Evolutionary conservation across 768 basidiomycete genomes (phyloP), one percentile per base, ranked within the genome.

Genomic region (Amanita muscaria): DNA sequence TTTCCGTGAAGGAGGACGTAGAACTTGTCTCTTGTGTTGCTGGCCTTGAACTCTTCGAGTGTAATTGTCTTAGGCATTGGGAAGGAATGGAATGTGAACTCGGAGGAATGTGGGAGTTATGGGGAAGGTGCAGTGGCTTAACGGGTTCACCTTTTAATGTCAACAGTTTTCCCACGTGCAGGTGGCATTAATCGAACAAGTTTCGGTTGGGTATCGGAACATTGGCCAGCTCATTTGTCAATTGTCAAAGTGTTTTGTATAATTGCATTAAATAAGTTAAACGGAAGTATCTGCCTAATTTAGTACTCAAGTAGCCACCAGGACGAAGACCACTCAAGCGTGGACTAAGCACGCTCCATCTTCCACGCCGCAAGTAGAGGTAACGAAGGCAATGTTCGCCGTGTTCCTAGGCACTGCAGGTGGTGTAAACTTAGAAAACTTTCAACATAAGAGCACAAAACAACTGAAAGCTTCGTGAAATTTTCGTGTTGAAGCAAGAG

Each of bases 1-100:
- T 94, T 93, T 59, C 77, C 80, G 64, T 87, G 78, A 51, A 98
- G 64, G 54, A 93, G 77, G 60, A 94, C 63, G 65, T 80, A 94
- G 54, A 96, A 68, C 51, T 66, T 78, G 47, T 88, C 79, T 66
- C 85, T 86, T 42, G 72, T 69, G 53, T 66, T 76, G 74, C 94
- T 77, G 42, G 72, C 71, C 54, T 88, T 80, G 61, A 96, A 83
- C 62, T 90, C 79, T 32, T 86, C 83, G 61, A 71, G 64, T 52
- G 80, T 77, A 59, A 88, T 56, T 45, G 74, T 63, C 64, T 78
- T 87, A 54, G 67, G 56, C 54, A 66, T 50, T 62, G 76, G 74
- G 41, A n/a, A 15, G 59, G 19, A 25, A 31, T 21, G 30, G 12
- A 32, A 46, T 34, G 33, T 33, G 16, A 55, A 45, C 37, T 48